Percentiles rank a stretch among this genome's conserved stretches.
Conservation (phyloP, 2,329 filamentous ascomycete species). For the Hypoxylon sp. region DNA sequence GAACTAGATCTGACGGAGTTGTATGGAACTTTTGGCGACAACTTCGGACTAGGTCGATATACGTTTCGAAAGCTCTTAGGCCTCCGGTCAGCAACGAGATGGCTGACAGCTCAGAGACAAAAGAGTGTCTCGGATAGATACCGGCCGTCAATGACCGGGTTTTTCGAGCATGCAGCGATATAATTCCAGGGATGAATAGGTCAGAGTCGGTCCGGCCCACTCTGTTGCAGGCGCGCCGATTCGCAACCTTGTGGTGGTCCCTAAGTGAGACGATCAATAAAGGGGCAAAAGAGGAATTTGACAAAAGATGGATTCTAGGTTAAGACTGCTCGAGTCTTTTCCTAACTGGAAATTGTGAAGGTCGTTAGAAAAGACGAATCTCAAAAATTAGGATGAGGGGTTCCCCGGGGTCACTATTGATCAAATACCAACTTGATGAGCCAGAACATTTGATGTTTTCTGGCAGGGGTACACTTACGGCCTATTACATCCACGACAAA, state of each 20-base stretch:
- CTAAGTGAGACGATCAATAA: slow-evolving; percentile 21
- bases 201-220: slow-evolving; percentile 28
- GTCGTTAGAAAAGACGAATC: slow-evolving; percentile 23
- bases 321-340: slow-evolving; percentile 24
- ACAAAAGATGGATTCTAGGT: slow-evolving; percentile 21
- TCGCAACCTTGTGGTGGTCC: slow-evolving; percentile 26
- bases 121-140: slow-evolving; percentile 7
- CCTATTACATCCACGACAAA: slow-evolving; percentile 33
- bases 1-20: slow-evolving; percentile 10
- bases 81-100: slow-evolving; percentile 6
- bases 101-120: slow-evolving; percentile 9
- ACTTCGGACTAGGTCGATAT: slow-evolving; percentile 7
- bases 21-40: slow-evolving; percentile 9
- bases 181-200: slow-evolving; percentile 20
- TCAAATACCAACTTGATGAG: slow-evolving; percentile 39
- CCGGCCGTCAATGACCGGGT: slow-evolving; percentile 9
- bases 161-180: slow-evolving; percentile 26
- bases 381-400: slow-evolving; percentile 34
- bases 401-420: slow-evolving; percentile 25
- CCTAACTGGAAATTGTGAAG: slow-evolving; percentile 24
- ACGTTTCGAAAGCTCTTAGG: neutral
- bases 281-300: slow-evolving; percentile 13
- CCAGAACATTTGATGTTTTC: slow-evolving; percentile 31
- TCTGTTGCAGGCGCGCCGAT: slow-evolving; percentile 29
- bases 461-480: slow-evolving; percentile 34